Percentiles rank a stretch among this genome's conserved stretches.
phyloP scores from a whole-genome alignment of 345 rosid species.

The Brassica incana region DNA sequence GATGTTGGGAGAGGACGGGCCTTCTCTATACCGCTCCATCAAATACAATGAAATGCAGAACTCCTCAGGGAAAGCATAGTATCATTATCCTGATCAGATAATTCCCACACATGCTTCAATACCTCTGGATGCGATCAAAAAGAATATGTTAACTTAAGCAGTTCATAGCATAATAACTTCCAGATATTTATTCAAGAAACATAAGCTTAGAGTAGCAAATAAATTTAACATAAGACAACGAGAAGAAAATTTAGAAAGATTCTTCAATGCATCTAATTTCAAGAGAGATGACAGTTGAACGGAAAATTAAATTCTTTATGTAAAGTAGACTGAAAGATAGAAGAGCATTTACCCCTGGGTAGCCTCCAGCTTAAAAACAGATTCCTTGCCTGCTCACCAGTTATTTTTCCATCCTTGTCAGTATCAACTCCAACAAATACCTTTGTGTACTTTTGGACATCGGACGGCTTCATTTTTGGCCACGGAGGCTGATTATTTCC shows the following conservation, averaged over 20 bases:
- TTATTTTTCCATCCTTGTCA: conserved; percentile 93
- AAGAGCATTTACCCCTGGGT: conserved; percentile 73
- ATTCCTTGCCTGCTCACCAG: conserved; percentile 92
- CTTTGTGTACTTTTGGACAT: conserved; percentile 84
- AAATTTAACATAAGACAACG: conserved; percentile 12
- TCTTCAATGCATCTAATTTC: conserved; percentile 11
- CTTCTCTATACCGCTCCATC: conserved; percentile 97
- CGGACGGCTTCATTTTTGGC: conserved; percentile 92
- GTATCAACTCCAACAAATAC: conserved; percentile 93
- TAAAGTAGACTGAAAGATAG: conserved; percentile 14
- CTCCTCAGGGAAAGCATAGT: conserved; percentile 99
- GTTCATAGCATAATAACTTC: conserved; percentile 11
- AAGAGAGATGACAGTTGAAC: conserved; percentile 12
- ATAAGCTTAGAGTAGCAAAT: conserved; percentile 13
- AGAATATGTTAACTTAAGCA: conserved; percentile 21
- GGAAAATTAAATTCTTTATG: not conserved
- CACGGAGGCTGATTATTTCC: conserved; percentile 60
- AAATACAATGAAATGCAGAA: conserved; percentile 92
- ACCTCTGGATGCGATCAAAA: conserved; percentile 60
- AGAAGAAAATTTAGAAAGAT: not conserved
- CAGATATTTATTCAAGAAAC: conserved; percentile 18
- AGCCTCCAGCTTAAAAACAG: conserved; percentile 95
- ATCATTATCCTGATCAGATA: conserved; percentile 97
- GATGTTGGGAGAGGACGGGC: conserved; percentile 79
- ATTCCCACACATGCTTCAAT: conserved; percentile 96